Evolutionary conservation across 2,329 filamentous ascomycete genomes (phyloP), one percentile per base, ranked within the genome.

Genomic region (Truncatella angustata): DNA sequence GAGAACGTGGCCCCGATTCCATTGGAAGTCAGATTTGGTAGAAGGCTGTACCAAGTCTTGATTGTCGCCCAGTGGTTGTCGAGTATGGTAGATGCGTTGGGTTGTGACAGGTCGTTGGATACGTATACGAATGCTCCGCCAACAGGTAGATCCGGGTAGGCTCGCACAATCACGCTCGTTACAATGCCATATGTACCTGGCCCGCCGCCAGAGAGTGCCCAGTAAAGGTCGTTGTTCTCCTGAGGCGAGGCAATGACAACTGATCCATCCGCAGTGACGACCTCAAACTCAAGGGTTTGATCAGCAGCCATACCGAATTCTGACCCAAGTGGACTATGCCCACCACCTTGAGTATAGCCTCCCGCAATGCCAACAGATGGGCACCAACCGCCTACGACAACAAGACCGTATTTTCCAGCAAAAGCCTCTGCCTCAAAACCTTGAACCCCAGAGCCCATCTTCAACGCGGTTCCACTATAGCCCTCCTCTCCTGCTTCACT

Each of bases 191-290:
- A 44, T 20, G 40, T 79, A 3, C 75, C 75, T 9, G 70, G 72
- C 2, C 78, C 77, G 7, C 78, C 77, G 11, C 78, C 77, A 50
- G 69, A 67, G 3, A 81, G 63, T 7, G 79, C 80, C 78, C 79
- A 84, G 64, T 78, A 82, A 2, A 84, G 65, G 44, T 82, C 79
- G 0, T 66, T 45, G 51, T 81, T 74, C 20, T 74, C 53, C 1
- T 64, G 62, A 1, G 63, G 69, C 9, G 69, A 72, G 0, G 78
- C 78, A 2, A 63, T 70, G 2, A 80, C 56, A 11, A 72, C 58
- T 5, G 64, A 46, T 1, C 78, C 78, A 20, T 64, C 57, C 0
- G 70, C 73, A n/a, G 73, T 74, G 6, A 81, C 65, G 4, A 76
- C 72, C 37, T 75, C 66, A 63, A 66, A 73, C 50, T 74, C 66